A percentile compares a stretch with the other conserved stretches of the same genome.
Conservation (phyloP, 2,329 filamentous ascomycete genomes). For the Fusarium secorum region DNA sequence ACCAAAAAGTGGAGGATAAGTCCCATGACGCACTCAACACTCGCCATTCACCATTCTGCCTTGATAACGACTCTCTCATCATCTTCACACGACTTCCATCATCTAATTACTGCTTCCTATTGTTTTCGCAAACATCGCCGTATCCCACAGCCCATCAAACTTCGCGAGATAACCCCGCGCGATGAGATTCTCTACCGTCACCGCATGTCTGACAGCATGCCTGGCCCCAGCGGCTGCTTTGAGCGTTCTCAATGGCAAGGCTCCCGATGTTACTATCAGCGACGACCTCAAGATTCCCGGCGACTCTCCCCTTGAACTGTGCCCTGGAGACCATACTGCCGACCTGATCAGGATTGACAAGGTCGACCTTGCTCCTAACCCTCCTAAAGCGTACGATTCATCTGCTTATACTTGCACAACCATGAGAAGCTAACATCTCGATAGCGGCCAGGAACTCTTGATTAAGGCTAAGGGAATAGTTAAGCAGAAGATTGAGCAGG, state of each 20-base stretch:
- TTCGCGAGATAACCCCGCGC: slow-evolving; percentile 5
- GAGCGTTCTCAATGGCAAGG: slow-evolving; percentile 51
- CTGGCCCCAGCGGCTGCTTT: slow-evolving; percentile 55
- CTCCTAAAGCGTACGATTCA: slow-evolving; percentile 78
- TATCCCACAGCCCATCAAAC: neutral
- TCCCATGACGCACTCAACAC: slow-evolving; percentile 51
- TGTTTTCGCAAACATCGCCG: neutral
- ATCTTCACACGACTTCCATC: slow-evolving; percentile 20
- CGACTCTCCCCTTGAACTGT: slow-evolving; percentile 85
- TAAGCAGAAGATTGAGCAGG: slow-evolving; percentile 74
- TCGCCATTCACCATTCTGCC: slow-evolving; percentile 38
- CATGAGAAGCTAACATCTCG: slow-evolving; percentile 35
- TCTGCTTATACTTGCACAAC: slow-evolving; percentile 5
- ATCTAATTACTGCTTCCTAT: slow-evolving; percentile 9
- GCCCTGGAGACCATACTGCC: slow-evolving; percentile 67
- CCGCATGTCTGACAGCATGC: slow-evolving; percentile 57
- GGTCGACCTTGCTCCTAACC: slow-evolving; percentile 86
- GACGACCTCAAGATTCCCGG: slow-evolving; percentile 75
- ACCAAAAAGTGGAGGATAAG: slow-evolving; percentile 40
- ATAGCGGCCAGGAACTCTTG: slow-evolving; percentile 77
- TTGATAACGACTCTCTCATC: slow-evolving; percentile 39
- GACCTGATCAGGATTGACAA: slow-evolving; percentile 79
- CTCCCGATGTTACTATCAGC: slow-evolving; percentile 52
- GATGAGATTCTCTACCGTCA: slow-evolving; percentile 51
- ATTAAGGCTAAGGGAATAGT: slow-evolving; percentile 84